Evolutionary conservation across 768 basidiomycete genomes (phyloP).

Genomic region (Leucocoprinus leucothites): DNA sequence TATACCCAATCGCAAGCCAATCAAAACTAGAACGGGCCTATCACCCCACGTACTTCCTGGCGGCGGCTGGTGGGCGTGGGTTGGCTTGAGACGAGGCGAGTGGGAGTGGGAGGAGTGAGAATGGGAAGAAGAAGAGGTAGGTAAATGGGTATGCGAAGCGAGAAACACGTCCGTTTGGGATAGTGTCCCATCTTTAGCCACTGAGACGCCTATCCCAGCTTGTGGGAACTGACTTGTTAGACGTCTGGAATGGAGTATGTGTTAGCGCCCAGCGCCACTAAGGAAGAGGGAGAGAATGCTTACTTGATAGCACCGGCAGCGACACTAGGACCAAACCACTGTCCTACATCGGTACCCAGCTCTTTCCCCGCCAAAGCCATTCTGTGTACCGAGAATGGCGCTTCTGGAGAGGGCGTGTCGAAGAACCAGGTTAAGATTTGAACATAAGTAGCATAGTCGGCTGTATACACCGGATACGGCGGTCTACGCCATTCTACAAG

Average conservation of each 20-base stretch:
- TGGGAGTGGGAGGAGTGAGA: neutral
- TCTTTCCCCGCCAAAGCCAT: constrained; percentile 96
- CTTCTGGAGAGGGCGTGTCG: constrained; percentile 78
- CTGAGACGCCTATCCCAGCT: constrained; percentile 74
- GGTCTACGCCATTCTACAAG: constrained; percentile 82
- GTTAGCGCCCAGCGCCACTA: neutral
- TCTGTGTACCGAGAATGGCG: constrained; percentile 93
- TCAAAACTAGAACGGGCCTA: constrained; percentile 79
- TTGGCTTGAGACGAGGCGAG: neutral
- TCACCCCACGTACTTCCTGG: constrained; percentile 87
- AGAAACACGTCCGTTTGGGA: constrained; percentile 85
- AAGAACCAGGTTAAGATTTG: constrained; percentile 94
- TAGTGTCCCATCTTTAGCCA: constrained; percentile 79
- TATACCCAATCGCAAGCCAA: constrained; percentile 84
- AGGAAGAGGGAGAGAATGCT: constrained; percentile 17
- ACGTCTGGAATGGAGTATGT: constrained; percentile 38
- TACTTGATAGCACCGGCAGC: constrained; percentile 97
- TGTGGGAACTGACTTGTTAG: constrained; percentile 79
- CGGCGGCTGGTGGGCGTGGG: too few relatives aligned
- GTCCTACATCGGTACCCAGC: constrained; percentile 91
- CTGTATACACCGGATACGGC: constrained; percentile 50
- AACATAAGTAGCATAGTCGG: constrained; percentile 82
- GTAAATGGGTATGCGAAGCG: constrained; percentile 52
- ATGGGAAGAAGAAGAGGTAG: constrained; percentile 9
- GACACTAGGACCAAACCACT: constrained; percentile 97